Conservation (phyloP, 2,329 filamentous ascomycete species). For the Aphanocladium album region DNA sequence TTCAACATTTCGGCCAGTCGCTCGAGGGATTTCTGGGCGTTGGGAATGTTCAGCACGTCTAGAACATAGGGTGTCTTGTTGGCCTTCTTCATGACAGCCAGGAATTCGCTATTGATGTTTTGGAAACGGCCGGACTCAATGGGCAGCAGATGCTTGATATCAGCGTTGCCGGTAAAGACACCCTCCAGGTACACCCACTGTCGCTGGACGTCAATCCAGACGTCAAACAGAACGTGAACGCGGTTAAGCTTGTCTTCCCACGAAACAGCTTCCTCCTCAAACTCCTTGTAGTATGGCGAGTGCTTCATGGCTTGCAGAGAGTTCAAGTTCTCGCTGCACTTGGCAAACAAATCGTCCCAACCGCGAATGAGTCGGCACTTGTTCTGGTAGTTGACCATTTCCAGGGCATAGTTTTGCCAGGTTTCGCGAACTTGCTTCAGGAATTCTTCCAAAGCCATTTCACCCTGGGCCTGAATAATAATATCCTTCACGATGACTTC, state of each 20-base stretch:
- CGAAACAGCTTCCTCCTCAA: slow-evolving; percentile 90
- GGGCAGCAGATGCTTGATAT: slow-evolving; percentile 96
- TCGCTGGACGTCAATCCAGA: slow-evolving; percentile 99
- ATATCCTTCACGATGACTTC: slow-evolving; percentile 88
- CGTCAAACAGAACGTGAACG: slow-evolving; percentile 95
- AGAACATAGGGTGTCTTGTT: slow-evolving; percentile 94
- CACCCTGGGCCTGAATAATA: slow-evolving; percentile 90
- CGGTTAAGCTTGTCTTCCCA: slow-evolving; percentile 99
- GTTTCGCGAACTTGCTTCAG: slow-evolving; percentile 92
- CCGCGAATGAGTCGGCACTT: slow-evolving; percentile 96
- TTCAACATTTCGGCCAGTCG: slow-evolving; percentile 93
- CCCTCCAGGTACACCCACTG: slow-evolving; percentile 99
- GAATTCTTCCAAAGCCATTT: slow-evolving; percentile 98
- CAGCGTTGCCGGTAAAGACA: slow-evolving; percentile 96
- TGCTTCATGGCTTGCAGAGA: slow-evolving; percentile 98
- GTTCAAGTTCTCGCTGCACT: slow-evolving; percentile 97
- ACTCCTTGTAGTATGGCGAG: slow-evolving; percentile 98
- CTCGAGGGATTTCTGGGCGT: slow-evolving; percentile 93
- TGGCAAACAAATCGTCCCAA: slow-evolving; percentile 97
- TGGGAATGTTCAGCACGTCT: slow-evolving; percentile 91
- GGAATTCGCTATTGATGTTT: slow-evolving; percentile 98
- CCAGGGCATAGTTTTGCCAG: slow-evolving; percentile 92
- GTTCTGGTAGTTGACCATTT: slow-evolving; percentile 95
- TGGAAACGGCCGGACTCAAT: slow-evolving; percentile 96
- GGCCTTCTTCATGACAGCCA: slow-evolving; percentile 99